Evolutionary conservation across 257 asterid species (phyloP), one percentile per base, ranked within the genome.

Genomic region (Phtheirospermum japonicum): DNA sequence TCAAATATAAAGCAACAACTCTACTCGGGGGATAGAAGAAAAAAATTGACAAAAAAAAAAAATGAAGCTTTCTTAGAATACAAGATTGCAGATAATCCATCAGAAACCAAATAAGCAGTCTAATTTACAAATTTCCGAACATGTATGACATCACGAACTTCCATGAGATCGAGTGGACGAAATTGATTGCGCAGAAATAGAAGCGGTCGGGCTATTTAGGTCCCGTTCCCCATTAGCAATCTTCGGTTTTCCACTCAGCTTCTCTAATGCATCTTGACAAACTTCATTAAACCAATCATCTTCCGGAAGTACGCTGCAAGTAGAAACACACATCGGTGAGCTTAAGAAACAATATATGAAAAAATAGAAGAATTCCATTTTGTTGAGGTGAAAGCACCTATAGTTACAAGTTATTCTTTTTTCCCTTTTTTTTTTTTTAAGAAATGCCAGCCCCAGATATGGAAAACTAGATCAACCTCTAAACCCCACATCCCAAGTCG

Each of bases 181-280:
- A 36, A 89, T 78, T 4, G 99, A 93, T 69, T 93, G 99, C 16
- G 97, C 99, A 18, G 99, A 93, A 71, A 93, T 88, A 17, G 99
- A 93, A 57, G 99, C 97, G 7, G 99, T 89, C 31, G 99, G 99
- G 74, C 99, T 93, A 84, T 80, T 89, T 45, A 74, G 84, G 57
- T 89, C 97, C 57, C 95, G 69, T 53, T 93, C 99, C 65, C 96
- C 99, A 16, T 92, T 89, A 17, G 81, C 77, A 61, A 60, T 71
- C 85, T 85, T 89, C 11, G 89, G 87, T 69, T 83, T 85, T 43
- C 98, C 98, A 48, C 98, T 92, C 77, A 93, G 82, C 78, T 76
- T 85, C 70, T 93, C 99, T 19, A 89, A 79, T 13, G 95, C 85
- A 60, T 89, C 97, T 85, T 83, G 96, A 73, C 95, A 84, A 65